Conservation (phyloP, 371 early-diverging fungal genomes). For the Dinochytrium kinnereticum region DNA sequence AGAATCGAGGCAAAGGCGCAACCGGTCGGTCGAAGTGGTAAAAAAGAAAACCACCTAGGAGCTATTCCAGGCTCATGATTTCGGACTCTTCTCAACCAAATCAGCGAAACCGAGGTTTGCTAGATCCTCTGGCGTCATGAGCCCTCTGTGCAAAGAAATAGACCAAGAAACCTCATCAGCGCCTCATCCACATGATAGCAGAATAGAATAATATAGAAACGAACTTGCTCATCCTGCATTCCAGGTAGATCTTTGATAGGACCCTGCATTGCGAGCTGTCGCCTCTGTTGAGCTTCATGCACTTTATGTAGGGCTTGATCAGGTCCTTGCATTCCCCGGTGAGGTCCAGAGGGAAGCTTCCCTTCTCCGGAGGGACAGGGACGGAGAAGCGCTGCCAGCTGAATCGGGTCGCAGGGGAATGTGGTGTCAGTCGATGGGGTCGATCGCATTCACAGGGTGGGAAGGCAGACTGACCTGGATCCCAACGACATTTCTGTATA, state of each 20-base stretch:
- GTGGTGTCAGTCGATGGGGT: not conserved
- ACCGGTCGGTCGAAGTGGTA: not conserved
- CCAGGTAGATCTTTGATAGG: constrained; percentile 71
- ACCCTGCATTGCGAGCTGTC: constrained; percentile 71
- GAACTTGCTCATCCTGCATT: constrained; percentile 86
- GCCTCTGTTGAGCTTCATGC: constrained; percentile 67
- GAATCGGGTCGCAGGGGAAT: constrained; percentile 10
- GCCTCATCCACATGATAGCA: no score
- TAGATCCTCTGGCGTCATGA: constrained; percentile 9
- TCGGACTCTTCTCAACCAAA: not conserved
- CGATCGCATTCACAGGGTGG: not conserved
- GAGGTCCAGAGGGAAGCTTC: constrained; percentile 79
- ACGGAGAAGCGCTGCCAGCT: constrained; percentile 51
- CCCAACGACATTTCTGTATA: constrained; percentile 36
- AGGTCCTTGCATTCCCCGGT: constrained; percentile 72
- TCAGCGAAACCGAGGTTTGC: not conserved
- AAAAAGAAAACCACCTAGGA: not conserved
- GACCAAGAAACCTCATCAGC: not conserved
- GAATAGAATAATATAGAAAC: constrained; percentile 4
- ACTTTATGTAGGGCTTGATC: constrained; percentile 75
- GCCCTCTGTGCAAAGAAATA: not conserved
- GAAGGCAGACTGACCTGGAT: constrained; percentile 21
- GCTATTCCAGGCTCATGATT: not conserved
- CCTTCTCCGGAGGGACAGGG: constrained; percentile 74
- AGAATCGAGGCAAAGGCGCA: not conserved